Percentiles rank a stretch among this genome's conserved stretches.
phyloP scores from a whole-genome alignment of 768 basidiomycete genomes.

The Coprinopsis sp. region DNA sequence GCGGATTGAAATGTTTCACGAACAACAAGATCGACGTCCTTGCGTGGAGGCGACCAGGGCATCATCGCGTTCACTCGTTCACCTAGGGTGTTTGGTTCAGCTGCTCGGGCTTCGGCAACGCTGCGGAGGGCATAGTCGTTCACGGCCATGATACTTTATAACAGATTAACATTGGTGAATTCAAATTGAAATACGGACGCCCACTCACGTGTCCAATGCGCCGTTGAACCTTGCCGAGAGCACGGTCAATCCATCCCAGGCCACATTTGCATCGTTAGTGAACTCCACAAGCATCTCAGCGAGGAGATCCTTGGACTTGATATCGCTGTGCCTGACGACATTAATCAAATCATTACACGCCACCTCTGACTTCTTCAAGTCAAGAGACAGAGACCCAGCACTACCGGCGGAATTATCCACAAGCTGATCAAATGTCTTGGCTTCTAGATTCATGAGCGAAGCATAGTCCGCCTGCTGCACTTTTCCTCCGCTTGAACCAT shows the following conservation, averaged over 20 bases:
- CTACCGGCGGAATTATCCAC: slow-evolving; percentile 50
- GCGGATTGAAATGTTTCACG: slow-evolving; percentile 53
- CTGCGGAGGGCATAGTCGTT: slow-evolving; percentile 65
- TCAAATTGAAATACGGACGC: neutral
- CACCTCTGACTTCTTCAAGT: slow-evolving; percentile 75
- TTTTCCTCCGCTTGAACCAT: neutral
- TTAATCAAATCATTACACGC: slow-evolving; percentile 64
- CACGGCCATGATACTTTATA: slow-evolving; percentile 60
- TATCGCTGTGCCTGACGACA: slow-evolving; percentile 57
- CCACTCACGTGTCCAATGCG: slow-evolving; percentile 64
- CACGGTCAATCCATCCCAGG: slow-evolving; percentile 55
- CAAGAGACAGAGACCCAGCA: slow-evolving; percentile 51
- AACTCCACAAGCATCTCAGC: slow-evolving; percentile 50
- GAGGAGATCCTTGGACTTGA: slow-evolving; percentile 56
- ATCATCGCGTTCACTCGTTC: slow-evolving; percentile 30
- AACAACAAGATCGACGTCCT: slow-evolving; percentile 41
- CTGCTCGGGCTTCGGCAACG: slow-evolving; percentile 43
- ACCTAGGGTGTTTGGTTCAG: slow-evolving; percentile 26
- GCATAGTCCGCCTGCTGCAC: slow-evolving; percentile 55
- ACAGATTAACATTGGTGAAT: slow-evolving; percentile 4
- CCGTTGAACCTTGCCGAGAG: slow-evolving; percentile 66
- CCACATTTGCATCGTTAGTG: slow-evolving; percentile 54
- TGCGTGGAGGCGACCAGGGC: slow-evolving; percentile 31
- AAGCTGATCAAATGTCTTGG: slow-evolving; percentile 57
- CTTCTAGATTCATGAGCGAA: slow-evolving; percentile 54